phyloP scores from a whole-genome alignment of 164 flowering plant species.

The Chimonanthus salicifolius region DNA sequence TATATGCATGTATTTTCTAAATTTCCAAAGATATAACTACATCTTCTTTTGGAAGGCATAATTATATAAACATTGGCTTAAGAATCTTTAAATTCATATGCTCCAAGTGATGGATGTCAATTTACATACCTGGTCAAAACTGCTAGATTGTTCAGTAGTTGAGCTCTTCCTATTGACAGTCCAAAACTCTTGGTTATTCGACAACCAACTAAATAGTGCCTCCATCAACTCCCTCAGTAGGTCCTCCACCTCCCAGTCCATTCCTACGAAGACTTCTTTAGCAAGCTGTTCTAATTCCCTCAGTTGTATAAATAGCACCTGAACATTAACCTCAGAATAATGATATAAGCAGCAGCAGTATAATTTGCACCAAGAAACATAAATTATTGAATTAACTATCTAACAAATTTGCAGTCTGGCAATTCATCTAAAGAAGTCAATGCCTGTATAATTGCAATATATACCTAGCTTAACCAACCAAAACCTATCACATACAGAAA shows the following conservation, averaged over 20 bases:
- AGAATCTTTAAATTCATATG: neutral
- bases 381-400: neutral
- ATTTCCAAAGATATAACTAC: neutral
- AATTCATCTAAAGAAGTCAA: neutral
- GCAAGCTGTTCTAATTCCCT: slow-evolving; percentile 39
- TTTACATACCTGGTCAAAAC: slow-evolving; percentile 38
- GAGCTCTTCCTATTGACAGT: slow-evolving; percentile 17
- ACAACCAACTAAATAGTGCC: slow-evolving; percentile 37
- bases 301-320: slow-evolving; percentile 53
- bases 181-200: slow-evolving; percentile 33
- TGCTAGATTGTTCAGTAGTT: slow-evolving; percentile 11
- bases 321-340: slow-evolving; percentile 13
- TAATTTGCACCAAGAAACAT: neutral
- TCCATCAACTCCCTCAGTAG: slow-evolving; percentile 42
- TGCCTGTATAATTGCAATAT: neutral
- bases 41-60: neutral
- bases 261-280: slow-evolving; percentile 33
- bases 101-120: neutral
- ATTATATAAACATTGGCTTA: neutral
- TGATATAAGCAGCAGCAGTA: slow-evolving; percentile 6
- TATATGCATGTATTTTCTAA: neutral
- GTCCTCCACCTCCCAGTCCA: slow-evolving; percentile 35
- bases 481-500: too few species aligned
- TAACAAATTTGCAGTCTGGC: neutral
- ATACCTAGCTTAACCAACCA: neutral